phyloP scores from a whole-genome alignment of 2,329 filamentous ascomycete genomes.

The Thelonectria rubi region DNA sequence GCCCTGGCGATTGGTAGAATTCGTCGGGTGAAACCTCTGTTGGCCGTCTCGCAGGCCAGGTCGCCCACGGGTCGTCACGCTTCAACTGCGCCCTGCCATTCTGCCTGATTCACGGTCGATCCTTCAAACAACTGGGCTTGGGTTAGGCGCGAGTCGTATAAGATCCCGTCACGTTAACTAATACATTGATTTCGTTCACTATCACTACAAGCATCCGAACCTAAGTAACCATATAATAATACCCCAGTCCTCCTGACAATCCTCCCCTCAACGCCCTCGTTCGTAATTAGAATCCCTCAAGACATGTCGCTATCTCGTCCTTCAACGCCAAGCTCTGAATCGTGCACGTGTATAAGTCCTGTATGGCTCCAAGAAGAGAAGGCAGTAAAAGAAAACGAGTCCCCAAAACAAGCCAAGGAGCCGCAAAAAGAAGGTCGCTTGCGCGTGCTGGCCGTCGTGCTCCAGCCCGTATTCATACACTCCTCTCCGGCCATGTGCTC shows the following conservation, averaged over 20 bases:
- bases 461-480: conserved; percentile 27
- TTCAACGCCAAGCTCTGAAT: conserved; percentile 42
- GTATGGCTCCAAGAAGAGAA: conserved; percentile 33
- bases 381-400: neutral
- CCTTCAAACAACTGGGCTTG: no score
- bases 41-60: no score
- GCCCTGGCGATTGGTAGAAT: no score
- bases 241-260: conserved; percentile 14
- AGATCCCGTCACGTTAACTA: no score
- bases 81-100: no score
- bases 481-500: conserved; percentile 22
- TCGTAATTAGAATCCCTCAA: conserved; percentile 28
- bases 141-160: no score
- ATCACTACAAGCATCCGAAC: conserved; percentile 14
- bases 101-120: no score
- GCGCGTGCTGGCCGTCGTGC: no score
- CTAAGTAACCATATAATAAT: neutral
- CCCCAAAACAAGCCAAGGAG: conserved; percentile 10
- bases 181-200: no score
- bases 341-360: conserved; percentile 33
- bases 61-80: no score
- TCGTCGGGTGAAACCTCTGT: no score
- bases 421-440: conserved; percentile 22
- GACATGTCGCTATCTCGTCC: conserved; percentile 31
- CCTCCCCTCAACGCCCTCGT: conserved; percentile 35